These are phyloP conservation scores for Stephania japonica DNA, from an alignment of 164 flowering plant genomes.

Conservation along the genomic window DNA sequence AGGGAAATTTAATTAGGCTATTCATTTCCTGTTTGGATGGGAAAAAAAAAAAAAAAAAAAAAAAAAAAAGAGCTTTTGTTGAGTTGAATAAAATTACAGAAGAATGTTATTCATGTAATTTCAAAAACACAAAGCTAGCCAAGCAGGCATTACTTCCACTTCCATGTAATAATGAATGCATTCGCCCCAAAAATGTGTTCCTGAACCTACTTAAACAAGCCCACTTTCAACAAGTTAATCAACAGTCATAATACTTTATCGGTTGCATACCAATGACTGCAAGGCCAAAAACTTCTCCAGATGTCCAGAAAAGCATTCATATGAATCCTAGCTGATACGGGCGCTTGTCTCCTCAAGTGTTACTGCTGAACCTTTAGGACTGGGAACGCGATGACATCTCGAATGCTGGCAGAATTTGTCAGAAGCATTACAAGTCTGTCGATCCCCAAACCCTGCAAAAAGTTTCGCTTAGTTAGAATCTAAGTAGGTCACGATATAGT, in stretches of 20 bases:
- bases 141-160: background rate
- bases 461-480: background rate
- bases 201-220: background rate
- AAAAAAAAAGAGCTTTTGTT: no score
- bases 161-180: background rate
- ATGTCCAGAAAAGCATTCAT: background rate
- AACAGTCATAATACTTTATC: background rate
- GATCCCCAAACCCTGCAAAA: slow-evolving; percentile 80
- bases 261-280: background rate
- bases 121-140: background rate
- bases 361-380: slow-evolving; percentile 73
- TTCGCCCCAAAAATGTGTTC: background rate
- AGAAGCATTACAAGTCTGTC: slow-evolving; percentile 96
- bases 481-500: background rate
- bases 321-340: background rate
- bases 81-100: no score
- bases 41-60: no score
- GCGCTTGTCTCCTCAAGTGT: background rate
- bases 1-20: background rate
- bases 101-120: background rate
- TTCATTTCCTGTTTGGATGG: background rate
- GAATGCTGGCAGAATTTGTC: slow-evolving; percentile 84
- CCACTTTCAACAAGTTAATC: background rate
- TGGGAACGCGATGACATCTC: slow-evolving; percentile 95
- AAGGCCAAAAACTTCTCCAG: background rate